These are phyloP conservation scores for Drosera capensis DNA, from an alignment of 148 eudicot species.

Conservation along the genomic window DNA sequence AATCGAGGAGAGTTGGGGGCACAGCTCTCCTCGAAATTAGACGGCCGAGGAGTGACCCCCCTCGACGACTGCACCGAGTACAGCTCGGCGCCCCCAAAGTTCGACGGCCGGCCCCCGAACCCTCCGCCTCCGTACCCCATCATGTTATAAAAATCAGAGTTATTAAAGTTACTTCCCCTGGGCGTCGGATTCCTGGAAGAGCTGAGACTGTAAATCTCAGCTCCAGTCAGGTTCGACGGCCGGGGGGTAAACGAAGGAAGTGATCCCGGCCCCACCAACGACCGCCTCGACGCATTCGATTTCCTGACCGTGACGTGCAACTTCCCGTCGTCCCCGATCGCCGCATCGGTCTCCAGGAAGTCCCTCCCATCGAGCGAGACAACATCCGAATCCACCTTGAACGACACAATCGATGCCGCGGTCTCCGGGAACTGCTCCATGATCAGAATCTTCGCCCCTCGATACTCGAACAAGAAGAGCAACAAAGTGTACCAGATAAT, in stretches of 20 bases:
- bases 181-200: constrained; percentile 83
- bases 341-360: constrained; percentile 71
- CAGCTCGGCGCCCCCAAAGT: constrained; percentile 54
- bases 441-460: constrained; percentile 57
- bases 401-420: constrained; percentile 64
- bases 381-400: constrained; percentile 77
- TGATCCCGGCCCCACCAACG: constrained; percentile 19
- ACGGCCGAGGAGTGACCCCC: constrained; percentile 69
- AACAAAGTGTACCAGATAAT: constrained; percentile 51
- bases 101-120: constrained; percentile 49
- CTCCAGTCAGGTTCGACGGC: constrained; percentile 80
- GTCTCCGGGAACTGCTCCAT: constrained; percentile 84
- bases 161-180: constrained; percentile 71
- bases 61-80: constrained; percentile 65
- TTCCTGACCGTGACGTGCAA: constrained; percentile 63
- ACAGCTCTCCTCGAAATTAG: constrained; percentile 66
- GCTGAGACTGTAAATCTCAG: constrained; percentile 77
- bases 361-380: constrained; percentile 79
- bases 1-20: constrained; percentile 34
- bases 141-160: constrained; percentile 68
- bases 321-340: constrained; percentile 62
- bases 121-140: constrained; percentile 32
- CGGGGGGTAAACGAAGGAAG: constrained; percentile 36
- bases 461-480: constrained; percentile 51
- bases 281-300: constrained; percentile 62